Base-by-base conservation (phyloP, 2,329 filamentous ascomycete species). In the Alternaria tenuissima region DNA sequence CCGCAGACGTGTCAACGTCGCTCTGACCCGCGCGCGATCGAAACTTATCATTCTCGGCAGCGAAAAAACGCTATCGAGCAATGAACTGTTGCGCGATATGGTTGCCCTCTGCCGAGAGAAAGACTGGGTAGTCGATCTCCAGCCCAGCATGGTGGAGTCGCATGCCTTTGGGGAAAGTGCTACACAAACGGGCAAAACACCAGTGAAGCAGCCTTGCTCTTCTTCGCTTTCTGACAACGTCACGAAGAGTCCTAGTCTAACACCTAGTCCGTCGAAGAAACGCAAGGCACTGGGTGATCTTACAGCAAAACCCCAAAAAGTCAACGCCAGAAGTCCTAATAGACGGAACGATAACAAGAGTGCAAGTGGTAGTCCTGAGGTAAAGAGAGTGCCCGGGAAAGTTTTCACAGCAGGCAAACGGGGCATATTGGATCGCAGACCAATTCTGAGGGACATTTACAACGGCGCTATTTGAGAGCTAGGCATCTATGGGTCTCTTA, bases 1-100 rank as follows among this genome's bases (percentile, higher is more conserved):
- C 78, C 96, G 93, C 91, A 84, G 95, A 56, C 84, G 95, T 49
- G 93, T 99, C 75, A 99, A 99, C 70, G 95, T 99, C 4, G 95
- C 95, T 0, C 92, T 99, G 65, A 99, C 95, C 4, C 86, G 95
- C 28, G 95, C 95, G 22, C 92, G 94, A 76, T 95, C 91, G 0
- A 99, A 99, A 81, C 81, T 99, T 36, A 84, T 99, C 1, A 90
- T 99, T 12, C 79, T 99, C 0, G 95, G 95, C 9, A 96, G 92
- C 77, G 87, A 87, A 73, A 85, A 83, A 57, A 99, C 95, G 0
- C 81, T 99, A n/a, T 64, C 66, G 0, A 79, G 82, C 20, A 82
- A 92, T 67, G 91, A 93, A 68, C 89, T 98, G 80, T 83, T 99
- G 14, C 86, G 86, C 34, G 85, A 86, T 22, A 92, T 98, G 72